A percentile compares a stretch with the other conserved stretches of the same genome.
Conservation (phyloP, 1,139 yeast species). For the Komagataea norvegica region DNA sequence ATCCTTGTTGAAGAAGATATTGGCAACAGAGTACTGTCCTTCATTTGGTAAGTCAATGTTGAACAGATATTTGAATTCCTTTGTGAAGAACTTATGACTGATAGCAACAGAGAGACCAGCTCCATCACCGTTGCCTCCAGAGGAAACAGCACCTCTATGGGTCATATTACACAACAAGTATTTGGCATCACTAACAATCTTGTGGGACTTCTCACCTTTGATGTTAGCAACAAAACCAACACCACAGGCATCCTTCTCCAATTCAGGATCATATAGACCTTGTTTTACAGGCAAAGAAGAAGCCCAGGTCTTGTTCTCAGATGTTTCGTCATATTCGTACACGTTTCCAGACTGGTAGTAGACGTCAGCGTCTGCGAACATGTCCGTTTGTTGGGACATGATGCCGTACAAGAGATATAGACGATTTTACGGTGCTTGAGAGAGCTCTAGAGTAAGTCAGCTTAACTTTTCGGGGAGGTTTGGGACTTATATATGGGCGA, state of each 20-base stretch:
- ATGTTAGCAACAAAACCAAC: conserved; percentile 96
- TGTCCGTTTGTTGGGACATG: conserved; percentile 11
- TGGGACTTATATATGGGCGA: too few relatives aligned
- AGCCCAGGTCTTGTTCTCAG: conserved; percentile 86
- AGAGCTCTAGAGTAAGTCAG: too few relatives aligned
- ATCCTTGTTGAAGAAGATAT: conserved; percentile 82
- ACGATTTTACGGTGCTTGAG: too few relatives aligned
- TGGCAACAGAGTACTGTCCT: conserved; percentile 95
- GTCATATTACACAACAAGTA: conserved; percentile 93
- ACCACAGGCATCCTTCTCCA: conserved; percentile 97
- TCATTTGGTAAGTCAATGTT: conserved; percentile 59
- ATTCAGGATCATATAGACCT: conserved; percentile 91
- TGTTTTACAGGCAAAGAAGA: conserved; percentile 78
- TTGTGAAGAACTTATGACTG: conserved; percentile 79
- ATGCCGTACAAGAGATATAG: too few relatives aligned
- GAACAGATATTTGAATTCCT: conserved; percentile 72
- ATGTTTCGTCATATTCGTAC: conserved; percentile 68
- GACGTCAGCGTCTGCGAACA: conserved; percentile 18
- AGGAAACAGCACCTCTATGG: conserved; percentile 95
- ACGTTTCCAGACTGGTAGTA: conserved; percentile 19
- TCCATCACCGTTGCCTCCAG: conserved; percentile 98
- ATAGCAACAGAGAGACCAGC: conserved; percentile 94
- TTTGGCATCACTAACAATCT: conserved; percentile 87
- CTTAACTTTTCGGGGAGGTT: too few relatives aligned
- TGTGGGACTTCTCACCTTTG: conserved; percentile 83